A percentile compares a stretch with the other conserved stretches of the same genome.
Conservation (phyloP, 2,329 filamentous ascomycete genomes). For the Diaporthe velutina region DNA sequence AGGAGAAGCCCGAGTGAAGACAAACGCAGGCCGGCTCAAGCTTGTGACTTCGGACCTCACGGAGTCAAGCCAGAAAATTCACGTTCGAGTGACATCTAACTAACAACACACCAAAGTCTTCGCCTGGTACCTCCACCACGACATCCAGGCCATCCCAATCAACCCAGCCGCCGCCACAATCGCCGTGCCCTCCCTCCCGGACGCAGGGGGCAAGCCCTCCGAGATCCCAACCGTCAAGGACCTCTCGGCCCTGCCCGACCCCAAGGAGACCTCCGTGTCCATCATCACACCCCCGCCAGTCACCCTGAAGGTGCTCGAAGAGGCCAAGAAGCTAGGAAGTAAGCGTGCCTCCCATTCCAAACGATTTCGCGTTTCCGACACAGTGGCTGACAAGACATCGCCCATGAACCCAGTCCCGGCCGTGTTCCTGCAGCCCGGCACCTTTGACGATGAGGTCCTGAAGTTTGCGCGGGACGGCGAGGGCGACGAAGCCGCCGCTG, state of each 20-base stretch:
- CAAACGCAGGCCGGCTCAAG: neutral
- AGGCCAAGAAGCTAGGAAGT: slow-evolving; percentile 78
- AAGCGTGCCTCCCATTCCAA: neutral
- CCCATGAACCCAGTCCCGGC: slow-evolving; percentile 66
- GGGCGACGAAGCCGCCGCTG: slow-evolving; percentile 47
- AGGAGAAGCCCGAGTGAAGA: neutral
- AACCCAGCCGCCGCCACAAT: slow-evolving; percentile 81
- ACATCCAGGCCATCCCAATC: slow-evolving; percentile 83
- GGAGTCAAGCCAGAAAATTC: too few species aligned
- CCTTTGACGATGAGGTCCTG: slow-evolving; percentile 82
- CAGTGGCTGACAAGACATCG: slow-evolving; percentile 37
- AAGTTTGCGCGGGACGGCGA: slow-evolving; percentile 73
- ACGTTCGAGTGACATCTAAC: neutral
- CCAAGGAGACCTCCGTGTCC: slow-evolving; percentile 80
- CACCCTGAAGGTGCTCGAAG: slow-evolving; percentile 79
- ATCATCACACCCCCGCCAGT: slow-evolving; percentile 88
- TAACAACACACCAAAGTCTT: slow-evolving; percentile 72
- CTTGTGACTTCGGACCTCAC: too few species aligned
- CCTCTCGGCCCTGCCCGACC: slow-evolving; percentile 74
- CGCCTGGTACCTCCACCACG: slow-evolving; percentile 85
- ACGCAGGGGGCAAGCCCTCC: slow-evolving; percentile 49
- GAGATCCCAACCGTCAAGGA: slow-evolving; percentile 75
- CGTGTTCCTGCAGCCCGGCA: slow-evolving; percentile 93
- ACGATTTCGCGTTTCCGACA: neutral
- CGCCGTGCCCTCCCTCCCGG: slow-evolving; percentile 58